A percentile compares a stretch with the other conserved stretches of the same genome.
phyloP scores from a whole-genome alignment of 139 green algal genomes.

The Chlamydomonas schloesseri region DNA sequence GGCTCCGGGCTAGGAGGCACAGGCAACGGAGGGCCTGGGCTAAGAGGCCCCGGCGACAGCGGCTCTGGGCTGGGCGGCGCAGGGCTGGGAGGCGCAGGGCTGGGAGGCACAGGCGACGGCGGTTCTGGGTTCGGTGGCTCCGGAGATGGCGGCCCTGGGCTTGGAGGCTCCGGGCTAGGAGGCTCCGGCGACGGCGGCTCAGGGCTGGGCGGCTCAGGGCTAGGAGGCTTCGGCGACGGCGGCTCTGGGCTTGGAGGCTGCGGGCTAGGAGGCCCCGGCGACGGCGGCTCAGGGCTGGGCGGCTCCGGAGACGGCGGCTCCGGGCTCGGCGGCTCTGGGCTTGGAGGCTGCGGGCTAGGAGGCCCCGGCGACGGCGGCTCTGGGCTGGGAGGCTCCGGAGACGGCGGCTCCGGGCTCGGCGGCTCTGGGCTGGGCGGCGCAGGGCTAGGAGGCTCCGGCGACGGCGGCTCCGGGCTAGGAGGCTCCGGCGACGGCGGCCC shows the following conservation, averaged over 20 bases:
- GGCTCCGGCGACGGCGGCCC: too few species aligned
- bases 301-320: neutral
- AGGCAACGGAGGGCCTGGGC: neutral
- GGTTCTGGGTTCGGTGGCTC: neutral
- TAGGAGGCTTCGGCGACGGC: neutral
- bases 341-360: too few species aligned
- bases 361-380: too few species aligned
- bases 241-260: neutral
- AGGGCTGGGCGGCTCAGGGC: neutral
- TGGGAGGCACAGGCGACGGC: neutral
- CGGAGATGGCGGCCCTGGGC: neutral
- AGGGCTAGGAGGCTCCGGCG: too few species aligned
- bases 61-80: neutral
- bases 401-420: too few species aligned
- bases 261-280: neutral
- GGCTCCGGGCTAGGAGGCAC: neutral
- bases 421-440: too few species aligned
- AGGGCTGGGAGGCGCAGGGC: neutral
- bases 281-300: neutral
- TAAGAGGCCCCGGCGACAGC: neutral
- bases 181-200: neutral
- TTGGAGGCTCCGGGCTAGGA: neutral
- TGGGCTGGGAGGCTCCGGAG: too few species aligned
- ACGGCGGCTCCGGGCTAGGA: neutral
- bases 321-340: neutral